Evolutionary conservation across 805 yeast genomes (phyloP).

Genomic region (Cyberlindnera samutprakarnensis): DNA sequence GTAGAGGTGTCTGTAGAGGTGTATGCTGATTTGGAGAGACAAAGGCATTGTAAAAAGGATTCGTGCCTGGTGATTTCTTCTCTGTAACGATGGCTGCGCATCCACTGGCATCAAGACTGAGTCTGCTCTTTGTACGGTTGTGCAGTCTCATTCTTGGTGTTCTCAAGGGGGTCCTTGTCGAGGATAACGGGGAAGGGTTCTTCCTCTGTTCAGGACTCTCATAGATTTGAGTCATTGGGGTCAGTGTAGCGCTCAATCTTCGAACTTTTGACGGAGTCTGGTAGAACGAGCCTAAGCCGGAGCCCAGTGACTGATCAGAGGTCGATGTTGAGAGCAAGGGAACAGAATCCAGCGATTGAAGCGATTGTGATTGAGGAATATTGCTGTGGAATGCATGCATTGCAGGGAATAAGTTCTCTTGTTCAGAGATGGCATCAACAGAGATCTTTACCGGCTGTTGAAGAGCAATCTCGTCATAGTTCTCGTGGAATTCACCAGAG

Average conservation of each 20-base stretch:
- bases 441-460: slow-evolving; percentile 2
- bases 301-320: slow-evolving; percentile 19
- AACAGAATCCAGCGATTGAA: slow-evolving; percentile 22
- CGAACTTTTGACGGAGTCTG: slow-evolving; percentile 25
- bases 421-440: background rate
- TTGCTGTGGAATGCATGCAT: slow-evolving; percentile 11
- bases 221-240: slow-evolving; percentile 12
- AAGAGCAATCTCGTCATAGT: background rate
- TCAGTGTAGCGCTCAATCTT: slow-evolving; percentile 20
- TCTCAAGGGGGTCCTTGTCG: slow-evolving; percentile 3
- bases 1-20: slow-evolving; percentile 20
- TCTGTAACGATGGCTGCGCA: slow-evolving; percentile 15
- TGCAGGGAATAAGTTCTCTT: slow-evolving; percentile 11
- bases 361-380: slow-evolving; percentile 24
- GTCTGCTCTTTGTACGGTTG: slow-evolving; percentile 32
- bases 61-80: slow-evolving; percentile 31
- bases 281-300: slow-evolving; percentile 14
- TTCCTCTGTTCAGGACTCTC: slow-evolving; percentile 8
- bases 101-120: slow-evolving; percentile 29
- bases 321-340: slow-evolving; percentile 22
- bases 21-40: slow-evolving; percentile 31
- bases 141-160: slow-evolving; percentile 23
- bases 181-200: background rate
- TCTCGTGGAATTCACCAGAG: background rate
- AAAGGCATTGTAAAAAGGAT: slow-evolving; percentile 38